Conservation (phyloP, 2,329 filamentous ascomycete genomes). For the Colletotrichum limetticola region DNA sequence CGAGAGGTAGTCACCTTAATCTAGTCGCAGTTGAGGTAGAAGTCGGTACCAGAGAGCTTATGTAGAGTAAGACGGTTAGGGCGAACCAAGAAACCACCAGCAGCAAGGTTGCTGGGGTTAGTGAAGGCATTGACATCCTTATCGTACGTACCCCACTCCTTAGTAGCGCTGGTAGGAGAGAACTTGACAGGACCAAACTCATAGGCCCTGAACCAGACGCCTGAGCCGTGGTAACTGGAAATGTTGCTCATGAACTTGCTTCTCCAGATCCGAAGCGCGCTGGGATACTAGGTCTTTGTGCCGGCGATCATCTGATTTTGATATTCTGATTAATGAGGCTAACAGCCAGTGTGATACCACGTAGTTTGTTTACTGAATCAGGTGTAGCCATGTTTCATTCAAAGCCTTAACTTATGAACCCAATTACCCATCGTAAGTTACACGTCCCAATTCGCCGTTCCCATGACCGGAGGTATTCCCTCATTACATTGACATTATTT, state of each 20-base stretch:
- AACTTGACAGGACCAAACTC: conserved; percentile 23
- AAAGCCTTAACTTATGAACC: too few species aligned
- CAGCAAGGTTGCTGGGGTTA: conserved; percentile 46
- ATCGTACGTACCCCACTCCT: conserved; percentile 33
- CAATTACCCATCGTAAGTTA: background rate
- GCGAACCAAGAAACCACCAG: conserved; percentile 52
- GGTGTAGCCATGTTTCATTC: too few species aligned
- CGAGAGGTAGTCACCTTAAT: conserved; percentile 49
- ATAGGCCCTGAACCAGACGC: conserved; percentile 41
- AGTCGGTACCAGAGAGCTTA: conserved; percentile 44
- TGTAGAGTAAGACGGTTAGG: conserved; percentile 57
- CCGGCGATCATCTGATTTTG: background rate
- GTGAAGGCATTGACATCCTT: conserved; percentile 40
- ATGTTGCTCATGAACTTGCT: conserved; percentile 13
- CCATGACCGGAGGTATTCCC: background rate
- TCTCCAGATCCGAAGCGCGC: conserved; percentile 28
- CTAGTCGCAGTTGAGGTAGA: conserved; percentile 56
- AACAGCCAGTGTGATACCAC: too few species aligned
- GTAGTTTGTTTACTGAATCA: too few species aligned
- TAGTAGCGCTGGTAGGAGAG: background rate
- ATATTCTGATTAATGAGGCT: too few species aligned
- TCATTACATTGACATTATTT: background rate
- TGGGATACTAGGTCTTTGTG: conserved; percentile 31
- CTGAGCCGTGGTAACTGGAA: conserved; percentile 32
- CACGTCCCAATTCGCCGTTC: background rate